Evolutionary conservation across 805 yeast genomes (phyloP).

Genomic region (Sporopachydermia lactativora): DNA sequence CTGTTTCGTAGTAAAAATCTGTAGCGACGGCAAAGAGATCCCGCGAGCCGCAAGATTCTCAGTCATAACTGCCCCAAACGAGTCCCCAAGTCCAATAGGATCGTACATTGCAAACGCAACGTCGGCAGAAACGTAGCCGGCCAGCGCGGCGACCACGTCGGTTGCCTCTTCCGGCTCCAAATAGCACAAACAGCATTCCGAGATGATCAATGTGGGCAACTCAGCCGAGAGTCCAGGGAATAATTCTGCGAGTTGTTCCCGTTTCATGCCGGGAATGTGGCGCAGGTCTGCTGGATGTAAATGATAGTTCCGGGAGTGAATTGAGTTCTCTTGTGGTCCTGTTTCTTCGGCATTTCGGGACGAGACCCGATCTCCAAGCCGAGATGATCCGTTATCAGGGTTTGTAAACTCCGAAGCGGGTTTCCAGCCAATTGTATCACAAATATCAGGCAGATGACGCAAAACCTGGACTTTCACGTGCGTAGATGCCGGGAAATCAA

Average conservation of each 20-base stretch:
- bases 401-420: too few species aligned
- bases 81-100: constrained; percentile 47
- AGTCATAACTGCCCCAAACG: constrained; percentile 58
- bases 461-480: constrained; percentile 34
- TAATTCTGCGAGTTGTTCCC: constrained; percentile 13
- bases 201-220: constrained; percentile 45
- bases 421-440: constrained; percentile 2
- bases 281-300: constrained; percentile 44
- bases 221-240: constrained; percentile 17
- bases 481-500: constrained; percentile 47
- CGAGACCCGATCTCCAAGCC: too few species aligned
- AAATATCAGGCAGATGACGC: not conserved
- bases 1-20: constrained; percentile 32
- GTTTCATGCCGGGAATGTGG: too few species aligned
- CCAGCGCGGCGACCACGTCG: constrained; percentile 30
- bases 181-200: constrained; percentile 72
- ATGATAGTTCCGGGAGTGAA: constrained; percentile 32
- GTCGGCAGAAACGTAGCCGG: constrained; percentile 11
- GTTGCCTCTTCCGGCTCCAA: constrained; percentile 35
- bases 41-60: constrained; percentile 47
- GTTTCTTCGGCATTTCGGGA: too few species aligned
- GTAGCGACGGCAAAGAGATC: constrained; percentile 42
- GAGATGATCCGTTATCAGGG: too few species aligned
- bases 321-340: too few species aligned
- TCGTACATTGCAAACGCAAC: constrained; percentile 41